phyloP scores from a whole-genome alignment of 1,139 yeast species.

The Geotrichum restrictum region DNA sequence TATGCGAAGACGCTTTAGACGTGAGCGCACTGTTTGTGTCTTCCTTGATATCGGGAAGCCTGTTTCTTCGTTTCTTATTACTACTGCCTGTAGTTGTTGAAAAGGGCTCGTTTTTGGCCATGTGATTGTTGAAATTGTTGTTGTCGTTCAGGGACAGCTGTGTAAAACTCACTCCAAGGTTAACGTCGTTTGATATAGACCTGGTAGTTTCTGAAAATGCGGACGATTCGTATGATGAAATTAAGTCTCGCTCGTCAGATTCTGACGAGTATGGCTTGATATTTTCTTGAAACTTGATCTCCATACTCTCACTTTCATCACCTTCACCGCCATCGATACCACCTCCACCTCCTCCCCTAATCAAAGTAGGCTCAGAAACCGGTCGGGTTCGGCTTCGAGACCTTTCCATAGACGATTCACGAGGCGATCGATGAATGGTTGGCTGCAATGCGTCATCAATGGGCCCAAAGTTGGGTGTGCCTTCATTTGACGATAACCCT shows the following conservation, averaged over 20 bases:
- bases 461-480: conserved; percentile 17
- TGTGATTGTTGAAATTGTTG: background rate
- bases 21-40: conserved; percentile 3
- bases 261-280: background rate
- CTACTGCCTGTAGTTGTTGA: no score
- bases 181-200: background rate
- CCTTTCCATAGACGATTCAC: conserved; percentile 8
- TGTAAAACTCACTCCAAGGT: conserved; percentile 6
- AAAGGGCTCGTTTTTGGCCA: no score
- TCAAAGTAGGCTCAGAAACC: background rate
- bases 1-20: conserved; percentile 1
- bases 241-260: conserved; percentile 7
- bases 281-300: no score
- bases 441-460: conserved; percentile 11
- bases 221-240: background rate
- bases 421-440: background rate
- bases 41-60: conserved; percentile 15
- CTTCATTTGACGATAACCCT: conserved; percentile 17
- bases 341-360: no score
- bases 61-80: background rate
- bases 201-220: no score
- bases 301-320: no score
- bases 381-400: conserved; percentile 3
- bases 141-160: conserved; percentile 5
- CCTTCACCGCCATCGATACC: no score